phyloP scores from a whole-genome alignment of 192 early-diverging fungal species.

The Podila horticola region DNA sequence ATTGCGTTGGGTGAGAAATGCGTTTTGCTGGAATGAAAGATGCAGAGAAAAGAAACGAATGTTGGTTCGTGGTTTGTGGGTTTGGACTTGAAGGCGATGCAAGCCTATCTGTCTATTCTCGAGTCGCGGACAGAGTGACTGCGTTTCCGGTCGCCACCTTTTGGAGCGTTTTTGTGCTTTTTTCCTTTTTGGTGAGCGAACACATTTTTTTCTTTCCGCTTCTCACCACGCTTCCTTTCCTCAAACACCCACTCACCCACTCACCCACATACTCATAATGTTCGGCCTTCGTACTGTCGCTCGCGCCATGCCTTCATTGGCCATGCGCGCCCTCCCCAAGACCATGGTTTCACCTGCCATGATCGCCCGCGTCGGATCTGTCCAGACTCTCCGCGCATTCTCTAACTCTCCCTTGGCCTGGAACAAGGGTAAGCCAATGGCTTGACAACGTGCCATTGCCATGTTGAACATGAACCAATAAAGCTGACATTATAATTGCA shows the following conservation, averaged over 20 bases:
- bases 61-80: too few relatives aligned
- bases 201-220: neutral
- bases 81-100: too few relatives aligned
- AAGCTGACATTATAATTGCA: too few relatives aligned
- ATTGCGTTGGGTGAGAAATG: neutral
- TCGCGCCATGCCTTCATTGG: conserved; percentile 50
- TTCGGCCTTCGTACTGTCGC: conserved; percentile 45
- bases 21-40: neutral
- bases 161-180: too few relatives aligned
- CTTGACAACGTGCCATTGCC: too few relatives aligned
- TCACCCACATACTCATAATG: conserved; percentile 9
- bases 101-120: too few relatives aligned
- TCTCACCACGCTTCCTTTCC: neutral
- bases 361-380: conserved; percentile 32
- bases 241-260: neutral
- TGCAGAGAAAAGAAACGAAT: neutral
- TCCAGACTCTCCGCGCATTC: conserved; percentile 31
- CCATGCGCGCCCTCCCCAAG: conserved; percentile 45
- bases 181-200: neutral
- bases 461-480: too few relatives aligned
- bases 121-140: too few relatives aligned
- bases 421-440: conserved; percentile 29
- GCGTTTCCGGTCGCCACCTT: too few relatives aligned
- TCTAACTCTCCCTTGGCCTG: conserved; percentile 33
- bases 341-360: conserved; percentile 24